phyloP scores from a whole-genome alignment of 2,329 filamentous ascomycete genomes.

The Penicillium expansum region DNA sequence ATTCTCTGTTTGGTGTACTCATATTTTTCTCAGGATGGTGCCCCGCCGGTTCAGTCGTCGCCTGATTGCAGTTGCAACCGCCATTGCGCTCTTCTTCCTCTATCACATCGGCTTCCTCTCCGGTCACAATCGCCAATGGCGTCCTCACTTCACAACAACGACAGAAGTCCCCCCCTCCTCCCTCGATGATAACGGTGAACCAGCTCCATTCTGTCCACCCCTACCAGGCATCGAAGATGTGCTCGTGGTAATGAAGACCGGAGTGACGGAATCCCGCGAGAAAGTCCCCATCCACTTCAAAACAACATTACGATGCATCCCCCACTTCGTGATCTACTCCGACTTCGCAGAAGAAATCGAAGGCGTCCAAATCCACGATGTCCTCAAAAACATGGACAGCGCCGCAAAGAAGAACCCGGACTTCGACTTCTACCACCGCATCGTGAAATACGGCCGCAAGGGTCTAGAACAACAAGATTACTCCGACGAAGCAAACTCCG shows the following conservation, averaged over 20 bases:
- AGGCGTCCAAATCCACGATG: conserved; percentile 52
- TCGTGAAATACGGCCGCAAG: conserved; percentile 44
- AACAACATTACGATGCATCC: conserved; percentile 56
- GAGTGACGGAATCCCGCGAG: conserved; percentile 55
- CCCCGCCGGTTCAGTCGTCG: conserved; percentile 41
- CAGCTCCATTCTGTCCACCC: conserved; percentile 28
- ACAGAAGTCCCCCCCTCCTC: conserved; percentile 7
- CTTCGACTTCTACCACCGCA: conserved; percentile 53
- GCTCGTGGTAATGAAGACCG: conserved; percentile 58
- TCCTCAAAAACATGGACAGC: conserved; percentile 46
- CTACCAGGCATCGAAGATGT: conserved; percentile 50
- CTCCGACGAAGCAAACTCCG: conserved; percentile 40
- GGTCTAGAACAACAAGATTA: conserved; percentile 42
- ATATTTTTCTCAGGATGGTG: conserved; percentile 34
- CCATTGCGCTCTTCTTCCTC: conserved; percentile 56
- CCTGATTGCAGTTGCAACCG: conserved; percentile 51
- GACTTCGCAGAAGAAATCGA: conserved; percentile 55
- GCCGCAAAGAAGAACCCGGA: conserved; percentile 43
- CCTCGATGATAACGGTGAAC: conserved; percentile 14
- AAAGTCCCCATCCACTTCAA: conserved; percentile 56
- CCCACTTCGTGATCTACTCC: conserved; percentile 58
- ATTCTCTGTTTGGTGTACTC: conserved; percentile 11
- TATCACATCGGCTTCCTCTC: conserved; percentile 61
- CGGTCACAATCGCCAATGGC: conserved; percentile 7
- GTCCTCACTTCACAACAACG: conserved; percentile 10